Evolutionary conservation across 1,284 basidiomycete species (phyloP), one percentile per base, ranked within the genome.

Genomic region (Trichosporon ovoides): DNA sequence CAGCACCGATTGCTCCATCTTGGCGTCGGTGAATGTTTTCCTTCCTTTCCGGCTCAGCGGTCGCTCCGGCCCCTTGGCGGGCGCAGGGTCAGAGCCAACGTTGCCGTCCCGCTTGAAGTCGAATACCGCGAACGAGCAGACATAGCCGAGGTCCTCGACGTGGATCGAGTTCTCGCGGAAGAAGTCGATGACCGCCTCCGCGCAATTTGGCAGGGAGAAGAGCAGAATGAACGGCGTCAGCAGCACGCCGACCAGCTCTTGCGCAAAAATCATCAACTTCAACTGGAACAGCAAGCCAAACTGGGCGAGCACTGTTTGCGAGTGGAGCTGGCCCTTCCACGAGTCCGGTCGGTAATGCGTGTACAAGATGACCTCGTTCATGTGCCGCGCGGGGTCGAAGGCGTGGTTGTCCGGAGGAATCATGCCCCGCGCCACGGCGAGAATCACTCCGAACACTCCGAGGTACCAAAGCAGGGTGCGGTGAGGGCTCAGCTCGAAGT

Each of bases 1-100:
- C 36, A 98, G 79, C 78, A 98, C 92, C 68, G 87, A 89, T 80
- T 98, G 94, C 81, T 98, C 95, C 92, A 98, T 97, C 82, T 98
- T 96, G 55, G 90, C 89, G 66, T 94, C 89, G 65, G 89, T 89
- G 43, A 48, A 48, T 10, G 43, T 13, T 14, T 24, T 7, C 24
- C 43, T 6, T 7, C 43, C 43, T 22, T 48, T 49, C 18, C 49
- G 19, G 24, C 34, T 24, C 24, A 24, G 36, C 6, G 53, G 36
- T 3, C 46, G 38, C 14, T 31, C 34, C 37, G 5, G 37, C n/a
- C 14, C 11, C 14, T 10, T 12, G 33, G 35, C 24, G 6, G 31
- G 33, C 3, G 13, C 48, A n/a, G 37, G 19, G 11, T 22, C 13
- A 7, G 48, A 37, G 80, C 87, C 89, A 70, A 89, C 82, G 72